These are phyloP conservation scores for Lentinula boryana DNA, from an alignment of 768 basidiomycete species.

Conservation along the genomic window DNA sequence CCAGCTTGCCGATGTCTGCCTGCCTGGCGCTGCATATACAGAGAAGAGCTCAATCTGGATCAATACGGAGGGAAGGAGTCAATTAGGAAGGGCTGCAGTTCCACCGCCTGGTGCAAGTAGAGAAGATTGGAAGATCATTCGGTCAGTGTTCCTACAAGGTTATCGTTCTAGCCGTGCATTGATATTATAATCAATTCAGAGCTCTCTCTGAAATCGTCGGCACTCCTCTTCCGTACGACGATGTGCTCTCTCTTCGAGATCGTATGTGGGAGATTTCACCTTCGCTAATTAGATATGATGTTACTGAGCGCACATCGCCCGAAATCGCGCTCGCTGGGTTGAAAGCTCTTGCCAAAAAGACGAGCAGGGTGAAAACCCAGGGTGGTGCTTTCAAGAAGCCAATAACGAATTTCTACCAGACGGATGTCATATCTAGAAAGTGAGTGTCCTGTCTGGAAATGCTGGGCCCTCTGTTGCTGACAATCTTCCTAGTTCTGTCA, in stretches of 20 bases:
- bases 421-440: conserved; percentile 92
- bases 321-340: conserved; percentile 72
- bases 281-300: conserved; percentile 79
- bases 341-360: conserved; percentile 44
- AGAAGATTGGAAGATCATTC: conserved; percentile 97
- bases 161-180: background rate
- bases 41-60: conserved; percentile 89
- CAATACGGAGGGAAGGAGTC: conserved; percentile 92
- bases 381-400: conserved; percentile 68
- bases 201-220: conserved; percentile 89
- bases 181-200: conserved; percentile 28
- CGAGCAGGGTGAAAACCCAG: conserved; percentile 49
- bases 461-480: background rate
- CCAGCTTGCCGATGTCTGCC: conserved; percentile 92
- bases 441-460: conserved; percentile 35
- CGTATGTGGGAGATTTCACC: conserved; percentile 98
- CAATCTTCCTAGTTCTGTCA: conserved; percentile 59
- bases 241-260: conserved; percentile 76
- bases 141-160: conserved; percentile 36
- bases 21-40: conserved; percentile 92
- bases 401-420: conserved; percentile 92
- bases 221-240: conserved; percentile 81
- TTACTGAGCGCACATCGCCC: conserved; percentile 66
- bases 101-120: conserved; percentile 90
- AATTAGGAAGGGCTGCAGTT: conserved; percentile 88